phyloP scores from a whole-genome alignment of 352 stramenopile species.

The Phytopythium delawarense region DNA sequence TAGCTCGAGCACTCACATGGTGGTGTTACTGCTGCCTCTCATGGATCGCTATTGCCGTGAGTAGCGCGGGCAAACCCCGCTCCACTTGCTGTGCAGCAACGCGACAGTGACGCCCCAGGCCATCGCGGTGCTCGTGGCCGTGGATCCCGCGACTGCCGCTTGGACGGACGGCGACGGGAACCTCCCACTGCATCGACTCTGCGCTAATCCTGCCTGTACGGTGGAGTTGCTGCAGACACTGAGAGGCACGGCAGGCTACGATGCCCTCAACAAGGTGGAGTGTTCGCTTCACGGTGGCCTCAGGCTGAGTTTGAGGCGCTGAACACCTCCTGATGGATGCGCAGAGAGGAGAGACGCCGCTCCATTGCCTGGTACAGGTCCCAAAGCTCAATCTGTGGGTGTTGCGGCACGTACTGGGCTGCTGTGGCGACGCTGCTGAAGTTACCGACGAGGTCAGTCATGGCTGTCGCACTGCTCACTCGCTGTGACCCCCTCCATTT shows the following conservation, averaged over 20 bases:
- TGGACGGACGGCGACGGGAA: conserved; percentile 40
- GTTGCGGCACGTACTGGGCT: conserved; percentile 35
- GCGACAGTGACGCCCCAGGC: conserved; percentile 36
- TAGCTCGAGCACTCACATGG: not conserved
- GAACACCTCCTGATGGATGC: not conserved
- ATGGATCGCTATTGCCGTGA: not conserved
- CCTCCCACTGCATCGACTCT: conserved; percentile 52
- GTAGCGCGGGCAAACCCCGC: conserved; percentile 35
- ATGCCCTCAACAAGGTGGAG: conserved; percentile 34
- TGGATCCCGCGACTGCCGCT: conserved; percentile 23
- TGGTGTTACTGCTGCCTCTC: not conserved
- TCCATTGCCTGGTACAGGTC: conserved; percentile 38
- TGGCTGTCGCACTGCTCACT: not conserved
- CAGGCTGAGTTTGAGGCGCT: not conserved
- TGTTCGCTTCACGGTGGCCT: not conserved
- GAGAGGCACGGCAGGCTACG: conserved; percentile 23
- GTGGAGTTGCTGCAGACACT: conserved; percentile 42
- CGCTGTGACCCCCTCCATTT: not conserved
- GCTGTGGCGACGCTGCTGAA: conserved; percentile 21
- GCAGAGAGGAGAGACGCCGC: conserved; percentile 35
- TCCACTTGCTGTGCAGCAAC: conserved; percentile 54
- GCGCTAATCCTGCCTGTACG: conserved; percentile 34
- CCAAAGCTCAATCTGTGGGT: conserved; percentile 22
- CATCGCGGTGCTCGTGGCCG: conserved; percentile 25
- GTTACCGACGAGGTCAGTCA: conserved; percentile 34